These are phyloP conservation scores for Corynespora cassiicola DNA, from an alignment of 2,329 filamentous ascomycete species.

Conservation along the genomic window DNA sequence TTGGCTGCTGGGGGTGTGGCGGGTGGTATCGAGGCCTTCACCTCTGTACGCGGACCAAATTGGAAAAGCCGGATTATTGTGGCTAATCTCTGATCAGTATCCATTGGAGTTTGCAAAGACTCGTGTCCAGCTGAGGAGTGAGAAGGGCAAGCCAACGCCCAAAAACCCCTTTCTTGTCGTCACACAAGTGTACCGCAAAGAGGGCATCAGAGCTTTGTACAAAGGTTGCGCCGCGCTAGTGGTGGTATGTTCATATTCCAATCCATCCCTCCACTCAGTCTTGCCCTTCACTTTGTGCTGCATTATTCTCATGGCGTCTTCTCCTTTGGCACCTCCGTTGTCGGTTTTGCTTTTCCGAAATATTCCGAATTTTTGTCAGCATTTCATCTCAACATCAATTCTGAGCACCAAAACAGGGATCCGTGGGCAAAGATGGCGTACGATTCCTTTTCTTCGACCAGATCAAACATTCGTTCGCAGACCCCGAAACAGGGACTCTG, in stretches of 20 bases:
- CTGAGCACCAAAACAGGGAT: conserved; percentile 48
- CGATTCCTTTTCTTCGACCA: conserved; percentile 71
- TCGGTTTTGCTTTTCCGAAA: conserved; percentile 14
- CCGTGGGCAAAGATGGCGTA: conserved; percentile 69
- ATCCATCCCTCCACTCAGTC: neutral
- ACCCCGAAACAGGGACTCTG: conserved; percentile 62
- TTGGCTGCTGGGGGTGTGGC: conserved; percentile 47
- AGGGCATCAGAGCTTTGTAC: conserved; percentile 66
- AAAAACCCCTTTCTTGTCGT: conserved; percentile 67
- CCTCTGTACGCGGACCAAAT: conserved; percentile 43
- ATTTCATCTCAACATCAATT: neutral
- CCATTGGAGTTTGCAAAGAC: conserved; percentile 75
- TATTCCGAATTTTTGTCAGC: conserved; percentile 4
- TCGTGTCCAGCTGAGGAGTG: conserved; percentile 61
- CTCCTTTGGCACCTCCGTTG: neutral
- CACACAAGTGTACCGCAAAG: conserved; percentile 59
- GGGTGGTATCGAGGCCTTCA: conserved; percentile 47
- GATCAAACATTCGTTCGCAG: conserved; percentile 65
- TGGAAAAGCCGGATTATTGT: too few species aligned
- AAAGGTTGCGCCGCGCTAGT: conserved; percentile 68
- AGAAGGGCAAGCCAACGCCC: conserved; percentile 52
- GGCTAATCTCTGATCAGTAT: conserved; percentile 49
- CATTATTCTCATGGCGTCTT: conserved; percentile 1
- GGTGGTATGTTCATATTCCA: conserved; percentile 40
- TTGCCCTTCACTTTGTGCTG: neutral